Evolutionary conservation across 2,329 filamentous ascomycete species (phyloP).

Genomic region (Podosphaera xanthii): DNA sequence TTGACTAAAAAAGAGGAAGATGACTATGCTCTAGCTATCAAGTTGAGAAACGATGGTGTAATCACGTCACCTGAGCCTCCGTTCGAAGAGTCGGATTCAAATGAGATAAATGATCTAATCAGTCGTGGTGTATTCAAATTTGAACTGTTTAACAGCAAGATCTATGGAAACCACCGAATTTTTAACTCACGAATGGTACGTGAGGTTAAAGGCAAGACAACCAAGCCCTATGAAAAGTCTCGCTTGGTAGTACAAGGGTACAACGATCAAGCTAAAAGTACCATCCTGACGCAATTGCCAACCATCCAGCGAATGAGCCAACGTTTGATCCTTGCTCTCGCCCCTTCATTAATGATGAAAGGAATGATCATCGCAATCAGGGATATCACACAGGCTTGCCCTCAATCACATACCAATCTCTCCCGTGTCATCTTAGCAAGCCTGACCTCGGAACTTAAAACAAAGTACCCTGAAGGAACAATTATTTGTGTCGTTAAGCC

Average conservation of each 20-base stretch:
- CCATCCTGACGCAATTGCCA: slow-evolving; percentile 4
- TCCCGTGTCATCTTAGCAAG: background rate
- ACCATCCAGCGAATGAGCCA: slow-evolving; percentile 4
- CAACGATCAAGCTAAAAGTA: slow-evolving; percentile 3
- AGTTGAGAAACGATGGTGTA: background rate
- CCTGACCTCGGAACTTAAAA: background rate
- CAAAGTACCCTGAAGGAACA: background rate
- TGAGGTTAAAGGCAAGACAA: background rate
- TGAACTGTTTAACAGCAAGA: no score
- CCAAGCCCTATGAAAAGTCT: slow-evolving; percentile 1
- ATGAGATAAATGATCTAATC: no score
- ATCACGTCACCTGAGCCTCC: background rate
- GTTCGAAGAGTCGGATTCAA: background rate
- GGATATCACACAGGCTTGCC: slow-evolving; percentile 1
- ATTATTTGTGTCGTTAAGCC: background rate
- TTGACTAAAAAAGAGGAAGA: background rate
- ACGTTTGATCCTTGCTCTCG: slow-evolving; percentile 1
- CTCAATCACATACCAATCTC: background rate
- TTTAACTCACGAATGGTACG: background rate
- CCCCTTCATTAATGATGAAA: background rate
- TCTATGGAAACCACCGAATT: no score
- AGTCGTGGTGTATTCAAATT: no score
- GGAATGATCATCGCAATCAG: background rate
- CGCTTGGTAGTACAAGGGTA: slow-evolving; percentile 2
- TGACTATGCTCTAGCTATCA: background rate